phyloP scores from a whole-genome alignment of 139 green algal species.

The Chlamydomonas incerta region DNA sequence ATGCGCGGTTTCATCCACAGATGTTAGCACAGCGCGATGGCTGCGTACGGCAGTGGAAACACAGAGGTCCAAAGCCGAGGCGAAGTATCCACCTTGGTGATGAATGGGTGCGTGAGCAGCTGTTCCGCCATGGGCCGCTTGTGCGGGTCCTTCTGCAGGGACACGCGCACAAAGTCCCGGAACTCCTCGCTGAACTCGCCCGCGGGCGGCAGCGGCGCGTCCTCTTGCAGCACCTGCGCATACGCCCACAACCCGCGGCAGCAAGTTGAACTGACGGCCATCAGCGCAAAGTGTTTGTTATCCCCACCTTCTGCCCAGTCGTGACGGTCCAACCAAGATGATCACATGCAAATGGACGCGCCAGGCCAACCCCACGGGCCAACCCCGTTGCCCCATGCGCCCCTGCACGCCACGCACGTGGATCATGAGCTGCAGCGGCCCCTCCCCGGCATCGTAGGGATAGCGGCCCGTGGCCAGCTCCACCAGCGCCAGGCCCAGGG shows the following conservation, averaged over 20 bases:
- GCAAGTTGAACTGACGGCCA: no score
- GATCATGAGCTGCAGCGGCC: slow-evolving; percentile 87
- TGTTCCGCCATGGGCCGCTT: slow-evolving; percentile 71
- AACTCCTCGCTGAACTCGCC: slow-evolving; percentile 76
- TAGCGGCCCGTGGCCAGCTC: slow-evolving; percentile 91
- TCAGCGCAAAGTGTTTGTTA: no score
- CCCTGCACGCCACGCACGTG: slow-evolving; percentile 60
- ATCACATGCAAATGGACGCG: no score
- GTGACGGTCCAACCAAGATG: no score
- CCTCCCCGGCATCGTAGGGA: slow-evolving; percentile 85
- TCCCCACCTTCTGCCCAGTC: no score
- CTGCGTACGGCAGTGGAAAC: no score
- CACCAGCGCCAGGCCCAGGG: slow-evolving; percentile 88
- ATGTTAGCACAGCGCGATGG: no score
- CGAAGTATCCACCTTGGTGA: slow-evolving; percentile 51
- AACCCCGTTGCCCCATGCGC: no score
- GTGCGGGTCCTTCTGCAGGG: slow-evolving; percentile 80
- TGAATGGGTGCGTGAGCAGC: slow-evolving; percentile 85
- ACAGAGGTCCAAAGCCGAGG: no score
- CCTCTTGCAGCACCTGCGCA: slow-evolving; percentile 70
- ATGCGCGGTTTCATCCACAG: no score
- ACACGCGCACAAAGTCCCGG: slow-evolving; percentile 81
- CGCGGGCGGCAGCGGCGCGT: slow-evolving; percentile 55
- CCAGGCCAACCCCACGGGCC: no score
- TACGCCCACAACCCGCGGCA: no score